phyloP scores from a whole-genome alignment of 129 eudicot species.

The Kitagawia praeruptora region DNA sequence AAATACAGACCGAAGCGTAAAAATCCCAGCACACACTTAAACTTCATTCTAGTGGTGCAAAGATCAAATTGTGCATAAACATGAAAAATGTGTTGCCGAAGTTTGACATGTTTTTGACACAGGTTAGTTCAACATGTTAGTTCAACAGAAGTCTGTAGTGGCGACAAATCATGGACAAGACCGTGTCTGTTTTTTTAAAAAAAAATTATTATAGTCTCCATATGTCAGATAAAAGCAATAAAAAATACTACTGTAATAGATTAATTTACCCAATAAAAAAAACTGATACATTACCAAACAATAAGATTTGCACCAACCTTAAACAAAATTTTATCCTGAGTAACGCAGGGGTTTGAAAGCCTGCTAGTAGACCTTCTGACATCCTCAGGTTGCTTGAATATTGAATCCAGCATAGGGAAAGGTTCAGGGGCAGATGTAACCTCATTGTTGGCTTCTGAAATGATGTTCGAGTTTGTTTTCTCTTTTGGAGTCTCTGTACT shows the following conservation, averaged over 20 bases:
- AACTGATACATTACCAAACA: not conserved
- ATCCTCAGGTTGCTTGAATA: conserved; percentile 29
- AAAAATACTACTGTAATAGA: not conserved
- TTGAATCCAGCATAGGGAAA: conserved; percentile 14
- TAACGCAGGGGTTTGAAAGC: conserved; percentile 21
- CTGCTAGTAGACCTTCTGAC: conserved; percentile 27
- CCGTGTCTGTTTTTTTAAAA: too few species aligned
- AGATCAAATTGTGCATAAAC: too few species aligned
- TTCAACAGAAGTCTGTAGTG: too few species aligned
- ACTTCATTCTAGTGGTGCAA: too few species aligned
- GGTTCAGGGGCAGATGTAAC: conserved; percentile 23
- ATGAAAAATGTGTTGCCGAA: too few species aligned
- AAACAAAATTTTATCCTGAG: conserved; percentile 46
- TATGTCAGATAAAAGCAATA: not conserved
- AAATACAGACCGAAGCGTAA: too few species aligned
- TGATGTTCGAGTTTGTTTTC: conserved; percentile 16
- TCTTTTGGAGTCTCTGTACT: conserved; percentile 30
- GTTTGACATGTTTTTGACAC: too few species aligned
- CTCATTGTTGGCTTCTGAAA: conserved; percentile 24
- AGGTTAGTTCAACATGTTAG: too few species aligned
- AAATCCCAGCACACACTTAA: too few species aligned
- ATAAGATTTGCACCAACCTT: conserved; percentile 40
- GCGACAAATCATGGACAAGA: too few species aligned
- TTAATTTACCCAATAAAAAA: not conserved
- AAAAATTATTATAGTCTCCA: not conserved